A percentile compares a stretch with the other conserved stretches of the same genome.
phyloP scores from a whole-genome alignment of 441 rosid genomes.

The Geranium incanum region DNA sequence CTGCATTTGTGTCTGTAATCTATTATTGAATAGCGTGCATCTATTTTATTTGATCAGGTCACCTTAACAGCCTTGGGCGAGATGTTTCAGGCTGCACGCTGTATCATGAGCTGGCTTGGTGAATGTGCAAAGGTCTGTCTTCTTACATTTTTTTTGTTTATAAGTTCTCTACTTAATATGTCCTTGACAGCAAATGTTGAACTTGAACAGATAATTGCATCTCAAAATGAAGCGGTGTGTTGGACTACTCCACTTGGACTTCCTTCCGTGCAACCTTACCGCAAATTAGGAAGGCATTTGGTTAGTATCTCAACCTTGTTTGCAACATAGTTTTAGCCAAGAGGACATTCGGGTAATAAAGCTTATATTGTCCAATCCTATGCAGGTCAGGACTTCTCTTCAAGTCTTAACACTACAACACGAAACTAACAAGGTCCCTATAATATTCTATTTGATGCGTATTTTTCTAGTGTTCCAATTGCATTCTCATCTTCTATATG shows the following conservation, averaged over 20 bases:
- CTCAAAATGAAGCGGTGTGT: constrained; percentile 77
- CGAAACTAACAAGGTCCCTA: constrained; percentile 77
- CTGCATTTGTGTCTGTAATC: no score
- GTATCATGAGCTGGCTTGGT: constrained; percentile 91
- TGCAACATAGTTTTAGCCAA: constrained; percentile 4
- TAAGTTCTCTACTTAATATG: constrained; percentile 6
- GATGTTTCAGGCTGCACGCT: constrained; percentile 94
- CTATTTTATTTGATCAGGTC: constrained; percentile 39
- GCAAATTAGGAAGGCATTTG: constrained; percentile 52
- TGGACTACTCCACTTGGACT: constrained; percentile 98
- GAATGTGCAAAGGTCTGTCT: constrained; percentile 83
- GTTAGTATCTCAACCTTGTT: constrained; percentile 41
- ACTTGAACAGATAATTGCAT: constrained; percentile 62
- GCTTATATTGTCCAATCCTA: constrained; percentile 11
- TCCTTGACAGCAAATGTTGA: constrained; percentile 20
- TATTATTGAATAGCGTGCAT: not conserved
- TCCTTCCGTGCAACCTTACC: constrained; percentile 97
- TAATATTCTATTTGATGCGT: not conserved
- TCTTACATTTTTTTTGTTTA: constrained; percentile 12
- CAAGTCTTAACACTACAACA: constrained; percentile 73
- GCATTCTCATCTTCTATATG: no score
- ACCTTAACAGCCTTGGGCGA: constrained; percentile 82
- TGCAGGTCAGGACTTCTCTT: constrained; percentile 95
- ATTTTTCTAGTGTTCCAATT: no score
- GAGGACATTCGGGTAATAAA: constrained; percentile 15